phyloP scores from a whole-genome alignment of 1,284 basidiomycete genomes.

The Austroboletus niveus region DNA sequence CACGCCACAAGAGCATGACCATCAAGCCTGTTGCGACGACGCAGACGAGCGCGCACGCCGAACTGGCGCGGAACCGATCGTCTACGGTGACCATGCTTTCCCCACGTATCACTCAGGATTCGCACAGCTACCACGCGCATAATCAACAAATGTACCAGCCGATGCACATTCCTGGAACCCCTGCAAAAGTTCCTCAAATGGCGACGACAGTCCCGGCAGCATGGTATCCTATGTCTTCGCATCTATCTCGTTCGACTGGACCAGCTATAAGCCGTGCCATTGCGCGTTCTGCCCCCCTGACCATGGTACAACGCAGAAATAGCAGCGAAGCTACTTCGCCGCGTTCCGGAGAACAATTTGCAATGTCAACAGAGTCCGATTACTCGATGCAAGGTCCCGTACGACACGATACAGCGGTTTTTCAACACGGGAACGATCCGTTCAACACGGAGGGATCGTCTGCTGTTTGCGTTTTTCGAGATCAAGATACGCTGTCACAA shows the following conservation, averaged over 20 bases:
- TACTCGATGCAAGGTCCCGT: conserved; percentile 36
- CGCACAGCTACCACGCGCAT: conserved; percentile 33
- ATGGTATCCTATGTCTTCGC: conserved; percentile 17
- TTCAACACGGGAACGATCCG: conserved; percentile 13
- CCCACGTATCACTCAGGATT: conserved; percentile 30
- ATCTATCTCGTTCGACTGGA: conserved; percentile 8
- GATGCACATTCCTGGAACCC: conserved; percentile 27
- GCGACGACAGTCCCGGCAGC: conserved; percentile 7
- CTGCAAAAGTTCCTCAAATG: conserved; percentile 13
- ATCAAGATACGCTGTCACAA: conserved; percentile 11
- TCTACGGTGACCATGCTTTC: conserved; percentile 31
- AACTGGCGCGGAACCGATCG: conserved; percentile 25
- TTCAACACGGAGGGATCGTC: conserved; percentile 9
- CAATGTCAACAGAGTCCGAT: conserved; percentile 42
- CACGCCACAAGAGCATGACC: conserved; percentile 33
- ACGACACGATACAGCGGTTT: conserved; percentile 40
- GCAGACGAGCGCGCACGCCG: conserved; percentile 19
- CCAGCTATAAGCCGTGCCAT: conserved; percentile 11
- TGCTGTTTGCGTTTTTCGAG: conserved; percentile 10
- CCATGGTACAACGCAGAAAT: conserved; percentile 4
- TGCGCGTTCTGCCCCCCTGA: conserved; percentile 9
- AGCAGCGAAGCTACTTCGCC: conserved; percentile 34
- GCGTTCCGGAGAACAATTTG: conserved; percentile 38
- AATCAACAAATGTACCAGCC: conserved; percentile 35
- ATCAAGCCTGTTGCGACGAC: conserved; percentile 23